A percentile compares a stretch with the other conserved stretches of the same genome.
Evolutionary conservation across 1,284 basidiomycete species (phyloP).

Genomic region (Puccinia coronata): DNA sequence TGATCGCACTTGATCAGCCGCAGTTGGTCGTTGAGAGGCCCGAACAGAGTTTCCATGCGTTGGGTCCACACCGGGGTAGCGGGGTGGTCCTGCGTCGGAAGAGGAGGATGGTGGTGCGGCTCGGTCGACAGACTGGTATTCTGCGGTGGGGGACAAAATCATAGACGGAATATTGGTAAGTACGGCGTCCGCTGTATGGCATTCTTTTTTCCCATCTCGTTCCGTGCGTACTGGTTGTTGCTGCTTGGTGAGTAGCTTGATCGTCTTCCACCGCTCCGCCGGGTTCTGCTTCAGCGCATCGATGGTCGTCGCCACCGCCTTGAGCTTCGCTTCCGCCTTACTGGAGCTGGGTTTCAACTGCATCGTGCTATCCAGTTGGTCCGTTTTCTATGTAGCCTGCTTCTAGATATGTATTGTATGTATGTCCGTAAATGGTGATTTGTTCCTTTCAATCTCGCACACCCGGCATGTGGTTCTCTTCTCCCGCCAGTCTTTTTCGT

Average conservation of each 20-base stretch:
- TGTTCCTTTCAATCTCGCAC: not conserved
- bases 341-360: not conserved
- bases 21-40: conserved; percentile 29
- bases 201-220: too few relatives aligned
- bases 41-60: conserved; percentile 41
- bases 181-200: too few relatives aligned
- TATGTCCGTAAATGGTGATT: not conserved
- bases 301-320: not conserved
- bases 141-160: not conserved
- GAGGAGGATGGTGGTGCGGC: not conserved
- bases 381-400: not conserved
- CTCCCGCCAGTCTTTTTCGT: too few relatives aligned
- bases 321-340: not conserved
- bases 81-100: not conserved
- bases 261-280: not conserved
- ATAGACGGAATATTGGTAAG: not conserved
- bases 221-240: not conserved
- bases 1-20: conserved; percentile 30
- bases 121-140: not conserved
- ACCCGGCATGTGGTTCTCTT: not conserved
- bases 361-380: not conserved
- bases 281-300: conserved; percentile 6
- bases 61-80: conserved; percentile 31
- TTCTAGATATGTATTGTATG: not conserved
- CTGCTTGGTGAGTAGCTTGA: conserved; percentile 2